Percentiles rank a stretch among this genome's conserved stretches.
phyloP scores from a whole-genome alignment of 805 yeast genomes.

The Candida oleophila region DNA sequence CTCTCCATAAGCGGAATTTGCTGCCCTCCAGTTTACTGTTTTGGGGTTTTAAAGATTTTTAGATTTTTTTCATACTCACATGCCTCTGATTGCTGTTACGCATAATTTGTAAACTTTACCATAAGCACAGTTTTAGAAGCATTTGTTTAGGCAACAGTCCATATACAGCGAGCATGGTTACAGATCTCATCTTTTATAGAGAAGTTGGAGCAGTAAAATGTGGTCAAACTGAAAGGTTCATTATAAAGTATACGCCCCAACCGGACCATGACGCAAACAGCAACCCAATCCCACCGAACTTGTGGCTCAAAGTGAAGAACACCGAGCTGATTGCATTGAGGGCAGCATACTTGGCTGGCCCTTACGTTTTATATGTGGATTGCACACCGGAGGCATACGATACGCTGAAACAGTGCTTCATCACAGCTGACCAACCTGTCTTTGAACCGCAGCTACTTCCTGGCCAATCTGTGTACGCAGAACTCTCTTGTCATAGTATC shows the following conservation, averaged over 20 bases:
- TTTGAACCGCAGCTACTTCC: constrained; percentile 73
- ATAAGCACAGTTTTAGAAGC: too few species aligned
- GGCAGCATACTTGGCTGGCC: constrained; percentile 88
- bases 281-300: constrained; percentile 19
- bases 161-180: neutral
- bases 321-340: constrained; percentile 68
- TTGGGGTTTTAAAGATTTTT: too few species aligned
- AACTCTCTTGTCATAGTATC: constrained; percentile 63
- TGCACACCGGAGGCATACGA: constrained; percentile 67
- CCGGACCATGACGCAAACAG: constrained; percentile 1
- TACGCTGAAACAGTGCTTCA: constrained; percentile 50
- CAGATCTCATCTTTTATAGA: constrained; percentile 27
- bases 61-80: too few species aligned
- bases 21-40: too few species aligned
- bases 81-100: too few species aligned
- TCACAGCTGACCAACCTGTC: constrained; percentile 75
- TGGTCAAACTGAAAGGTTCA: constrained; percentile 60
- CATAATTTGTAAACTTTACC: too few species aligned
- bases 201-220: constrained; percentile 47
- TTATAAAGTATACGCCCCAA: constrained; percentile 47
- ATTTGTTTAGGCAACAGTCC: too few species aligned
- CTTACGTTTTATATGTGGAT: constrained; percentile 82
- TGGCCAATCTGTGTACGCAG: constrained; percentile 60
- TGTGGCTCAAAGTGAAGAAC: constrained; percentile 65
- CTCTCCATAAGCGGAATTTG: too few species aligned